These are phyloP conservation scores for Recurvomyces mirabilis DNA, from an alignment of 495 filamentous ascomycete species.

Conservation along the genomic window DNA sequence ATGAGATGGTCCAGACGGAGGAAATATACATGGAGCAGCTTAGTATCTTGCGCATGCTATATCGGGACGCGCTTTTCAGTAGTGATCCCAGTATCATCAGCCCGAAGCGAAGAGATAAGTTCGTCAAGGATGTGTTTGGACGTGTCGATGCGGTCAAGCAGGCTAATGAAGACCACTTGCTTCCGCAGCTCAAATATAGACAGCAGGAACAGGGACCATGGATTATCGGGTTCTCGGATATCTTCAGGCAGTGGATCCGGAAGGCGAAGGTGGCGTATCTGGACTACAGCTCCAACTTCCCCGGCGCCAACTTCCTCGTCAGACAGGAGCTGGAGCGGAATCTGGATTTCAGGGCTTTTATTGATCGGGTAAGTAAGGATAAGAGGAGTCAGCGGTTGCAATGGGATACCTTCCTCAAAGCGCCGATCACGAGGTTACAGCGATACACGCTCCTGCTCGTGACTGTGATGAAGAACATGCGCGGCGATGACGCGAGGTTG, in stretches of 20 bases:
- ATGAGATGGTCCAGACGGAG: constrained; percentile 92
- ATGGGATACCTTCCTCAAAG: constrained; percentile 91
- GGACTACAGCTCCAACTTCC: constrained; percentile 82
- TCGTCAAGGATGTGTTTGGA: constrained; percentile 78
- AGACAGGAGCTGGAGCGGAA: constrained; percentile 79
- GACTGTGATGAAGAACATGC: constrained; percentile 76
- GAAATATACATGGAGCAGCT: constrained; percentile 82
- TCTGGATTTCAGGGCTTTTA: constrained; percentile 72
- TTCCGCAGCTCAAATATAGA: constrained; percentile 92
- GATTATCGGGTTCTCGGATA: constrained; percentile 87
- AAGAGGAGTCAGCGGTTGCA: constrained; percentile 74
- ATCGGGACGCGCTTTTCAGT: constrained; percentile 65
- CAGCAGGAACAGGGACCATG: constrained; percentile 95
- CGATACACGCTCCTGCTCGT: constrained; percentile 75
- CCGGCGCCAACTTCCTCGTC: constrained; percentile 69
- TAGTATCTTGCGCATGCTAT: constrained; percentile 70
- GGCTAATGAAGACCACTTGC: constrained; percentile 86
- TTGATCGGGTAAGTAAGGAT: constrained; percentile 66
- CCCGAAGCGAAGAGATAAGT: constrained; percentile 59
- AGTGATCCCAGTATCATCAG: constrained; percentile 73
- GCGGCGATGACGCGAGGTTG: constrained; percentile 40
- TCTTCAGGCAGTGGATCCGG: constrained; percentile 97
- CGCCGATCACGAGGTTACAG: constrained; percentile 85
- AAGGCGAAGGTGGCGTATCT: constrained; percentile 84
- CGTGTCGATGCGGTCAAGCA: constrained; percentile 79